Evolutionary conservation across 1,284 basidiomycete species (phyloP).

Genomic region (Nidula niveotomentosa): DNA sequence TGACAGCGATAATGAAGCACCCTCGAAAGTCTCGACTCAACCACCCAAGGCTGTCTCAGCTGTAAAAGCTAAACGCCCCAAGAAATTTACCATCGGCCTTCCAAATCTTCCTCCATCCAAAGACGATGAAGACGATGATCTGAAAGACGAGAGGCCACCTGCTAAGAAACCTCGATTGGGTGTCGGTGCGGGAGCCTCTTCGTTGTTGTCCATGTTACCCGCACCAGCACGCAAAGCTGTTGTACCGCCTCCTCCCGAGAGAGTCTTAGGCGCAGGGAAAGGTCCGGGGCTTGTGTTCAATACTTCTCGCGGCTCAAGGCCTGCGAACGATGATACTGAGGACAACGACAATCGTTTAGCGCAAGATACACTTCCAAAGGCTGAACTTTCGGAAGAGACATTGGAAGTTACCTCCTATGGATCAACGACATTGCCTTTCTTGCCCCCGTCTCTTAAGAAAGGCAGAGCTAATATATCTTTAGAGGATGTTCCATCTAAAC

Average conservation of each 20-base stretch:
- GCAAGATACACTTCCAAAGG: too few relatives aligned
- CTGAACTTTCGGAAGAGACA: neutral
- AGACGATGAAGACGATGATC: slow-evolving; percentile 36
- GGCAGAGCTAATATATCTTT: slow-evolving; percentile 61
- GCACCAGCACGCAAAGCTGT: slow-evolving; percentile 65
- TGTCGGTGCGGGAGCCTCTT: slow-evolving; percentile 65
- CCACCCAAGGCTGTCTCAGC: slow-evolving; percentile 32
- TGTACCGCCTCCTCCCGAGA: slow-evolving; percentile 39
- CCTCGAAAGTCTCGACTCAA: slow-evolving; percentile 24
- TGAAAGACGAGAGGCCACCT: slow-evolving; percentile 46
- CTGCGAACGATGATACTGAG: too few relatives aligned
- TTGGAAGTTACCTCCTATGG: slow-evolving; percentile 4
- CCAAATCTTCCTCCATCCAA: slow-evolving; percentile 45
- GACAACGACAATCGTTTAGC: slow-evolving; percentile 5
- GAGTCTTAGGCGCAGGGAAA: slow-evolving; percentile 64
- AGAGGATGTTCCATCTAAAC: slow-evolving; percentile 44
- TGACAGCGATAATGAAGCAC: slow-evolving; percentile 47
- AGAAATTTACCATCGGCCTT: slow-evolving; percentile 72
- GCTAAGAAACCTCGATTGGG: slow-evolving; percentile 63
- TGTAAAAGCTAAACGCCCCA: slow-evolving; percentile 41
- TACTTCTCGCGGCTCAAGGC: slow-evolving; percentile 11
- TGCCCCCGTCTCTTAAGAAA: slow-evolving; percentile 57
- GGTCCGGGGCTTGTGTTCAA: slow-evolving; percentile 63
- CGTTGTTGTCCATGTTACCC: slow-evolving; percentile 72
- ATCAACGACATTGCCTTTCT: slow-evolving; percentile 30